Conservation (phyloP, 208 protist species). For the Jaenimonas drosophilae region DNA sequence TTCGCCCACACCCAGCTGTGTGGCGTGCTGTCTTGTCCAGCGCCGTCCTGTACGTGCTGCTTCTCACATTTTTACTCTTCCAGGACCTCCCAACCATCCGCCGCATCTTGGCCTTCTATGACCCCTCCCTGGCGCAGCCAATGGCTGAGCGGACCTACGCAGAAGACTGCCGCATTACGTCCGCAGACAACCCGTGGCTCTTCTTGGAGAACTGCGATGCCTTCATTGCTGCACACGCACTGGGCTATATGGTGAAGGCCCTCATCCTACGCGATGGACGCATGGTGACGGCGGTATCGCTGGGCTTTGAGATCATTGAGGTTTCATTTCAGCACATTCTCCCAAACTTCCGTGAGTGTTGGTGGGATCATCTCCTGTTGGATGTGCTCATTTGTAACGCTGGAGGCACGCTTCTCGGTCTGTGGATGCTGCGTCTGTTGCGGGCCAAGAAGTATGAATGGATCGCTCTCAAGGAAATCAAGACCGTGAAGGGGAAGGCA, state of each 20-base stretch:
- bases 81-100: constrained; percentile 62
- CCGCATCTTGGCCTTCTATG: constrained; percentile 60
- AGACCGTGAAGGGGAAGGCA: constrained; percentile 44
- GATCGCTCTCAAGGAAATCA: constrained; percentile 59
- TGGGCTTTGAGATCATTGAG: constrained; percentile 95
- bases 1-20: constrained; percentile 93
- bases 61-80: constrained; percentile 91
- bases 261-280: constrained; percentile 91
- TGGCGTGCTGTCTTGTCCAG: constrained; percentile 91
- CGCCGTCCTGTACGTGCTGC: constrained; percentile 85
- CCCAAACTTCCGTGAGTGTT: constrained; percentile 97
- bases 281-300: constrained; percentile 71
- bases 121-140: constrained; percentile 52
- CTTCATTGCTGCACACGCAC: constrained; percentile 92
- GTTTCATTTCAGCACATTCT: constrained; percentile 92
- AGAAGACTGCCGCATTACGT: constrained; percentile 89
- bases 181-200: constrained; percentile 67
- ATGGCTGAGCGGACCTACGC: constrained; percentile 90
- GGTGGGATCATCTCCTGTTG: constrained; percentile 96
- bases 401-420: constrained; percentile 90
- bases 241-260: constrained; percentile 93
- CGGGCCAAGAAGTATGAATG: constrained; percentile 75
- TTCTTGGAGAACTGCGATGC: constrained; percentile 83
- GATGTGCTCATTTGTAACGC: constrained; percentile 95
- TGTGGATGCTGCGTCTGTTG: constrained; percentile 44